phyloP scores from a whole-genome alignment of 169 alveolate species.

The Babesia gibsoni region DNA sequence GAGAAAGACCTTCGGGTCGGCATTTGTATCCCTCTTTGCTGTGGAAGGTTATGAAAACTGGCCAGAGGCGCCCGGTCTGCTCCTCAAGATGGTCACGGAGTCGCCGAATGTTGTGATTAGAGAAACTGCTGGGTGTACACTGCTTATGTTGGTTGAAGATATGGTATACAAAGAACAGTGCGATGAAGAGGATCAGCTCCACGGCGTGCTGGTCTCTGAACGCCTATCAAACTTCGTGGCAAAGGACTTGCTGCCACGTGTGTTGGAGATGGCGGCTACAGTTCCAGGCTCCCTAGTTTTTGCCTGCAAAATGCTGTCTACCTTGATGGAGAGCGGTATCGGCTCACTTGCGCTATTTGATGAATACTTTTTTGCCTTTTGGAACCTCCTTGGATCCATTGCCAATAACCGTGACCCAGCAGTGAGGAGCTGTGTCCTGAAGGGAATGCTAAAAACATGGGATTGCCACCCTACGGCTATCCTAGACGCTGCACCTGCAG shows the following conservation, averaged over 20 bases:
- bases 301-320: conserved; percentile 30
- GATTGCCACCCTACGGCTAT: conserved; percentile 68
- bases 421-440: conserved; percentile 66
- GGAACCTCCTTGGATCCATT: conserved; percentile 73
- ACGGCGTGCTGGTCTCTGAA: background rate
- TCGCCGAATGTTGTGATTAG: conserved; percentile 7
- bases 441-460: conserved; percentile 71
- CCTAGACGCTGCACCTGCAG: conserved; percentile 68
- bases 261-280: conserved; percentile 27
- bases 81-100: conserved; percentile 9
- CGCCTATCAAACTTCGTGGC: conserved; percentile 7
- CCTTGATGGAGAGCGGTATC: conserved; percentile 35
- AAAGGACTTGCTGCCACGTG: conserved; percentile 11
- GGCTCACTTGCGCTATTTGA: conserved; percentile 52
- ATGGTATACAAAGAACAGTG: background rate
- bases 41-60: conserved; percentile 60
- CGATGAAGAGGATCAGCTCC: background rate
- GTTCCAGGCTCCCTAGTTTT: background rate
- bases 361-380: conserved; percentile 59
- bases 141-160: conserved; percentile 48
- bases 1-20: conserved; percentile 37
- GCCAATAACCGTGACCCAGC: conserved; percentile 68
- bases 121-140: conserved; percentile 22
- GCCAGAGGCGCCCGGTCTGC: conserved; percentile 38
- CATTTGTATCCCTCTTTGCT: conserved; percentile 40